Percentiles rank a stretch among this genome's conserved stretches.
Conservation (phyloP, 805 yeast genomes). For the Starmerella lactis-condensi region DNA sequence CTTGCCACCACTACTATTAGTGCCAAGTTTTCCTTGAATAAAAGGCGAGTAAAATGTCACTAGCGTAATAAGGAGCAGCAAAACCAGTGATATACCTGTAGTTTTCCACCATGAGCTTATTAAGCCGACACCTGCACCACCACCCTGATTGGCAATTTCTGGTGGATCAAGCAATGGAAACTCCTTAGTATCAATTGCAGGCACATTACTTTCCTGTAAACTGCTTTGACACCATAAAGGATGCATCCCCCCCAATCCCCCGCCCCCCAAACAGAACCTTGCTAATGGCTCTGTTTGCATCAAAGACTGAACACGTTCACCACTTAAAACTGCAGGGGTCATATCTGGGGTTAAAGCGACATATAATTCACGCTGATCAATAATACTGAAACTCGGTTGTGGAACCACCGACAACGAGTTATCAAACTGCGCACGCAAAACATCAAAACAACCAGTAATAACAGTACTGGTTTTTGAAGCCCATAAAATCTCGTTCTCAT, state of each 20-base stretch:
- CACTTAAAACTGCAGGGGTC: conserved; percentile 18
- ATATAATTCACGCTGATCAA: too few relatives aligned
- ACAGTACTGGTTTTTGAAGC: conserved; percentile 51
- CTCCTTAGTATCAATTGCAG: not conserved
- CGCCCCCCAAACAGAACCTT: conserved; percentile 13
- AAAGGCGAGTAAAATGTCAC: not conserved
- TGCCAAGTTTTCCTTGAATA: not conserved
- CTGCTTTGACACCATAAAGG: conserved; percentile 15
- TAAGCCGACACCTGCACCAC: not conserved
- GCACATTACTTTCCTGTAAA: not conserved
- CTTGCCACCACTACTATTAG: conserved; percentile 20
- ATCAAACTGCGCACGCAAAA: conserved; percentile 18
- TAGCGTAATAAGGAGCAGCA: not conserved
- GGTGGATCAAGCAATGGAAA: conserved; percentile 10
- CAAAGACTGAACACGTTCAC: conserved; percentile 55
- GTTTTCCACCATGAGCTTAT: too few relatives aligned
- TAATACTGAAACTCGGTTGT: conserved; percentile 21
- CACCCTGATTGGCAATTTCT: too few relatives aligned
- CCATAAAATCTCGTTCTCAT: conserved; percentile 63
- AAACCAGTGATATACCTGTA: too few relatives aligned
- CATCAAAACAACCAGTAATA: conserved; percentile 64
- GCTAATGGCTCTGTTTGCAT: conserved; percentile 42
- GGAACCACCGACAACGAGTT: conserved; percentile 21
- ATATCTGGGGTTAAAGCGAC: too few relatives aligned
- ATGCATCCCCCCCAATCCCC: conserved; percentile 17